Conservation (phyloP, 2,329 filamentous ascomycete species). For the Acrodontium crateriforme region DNA sequence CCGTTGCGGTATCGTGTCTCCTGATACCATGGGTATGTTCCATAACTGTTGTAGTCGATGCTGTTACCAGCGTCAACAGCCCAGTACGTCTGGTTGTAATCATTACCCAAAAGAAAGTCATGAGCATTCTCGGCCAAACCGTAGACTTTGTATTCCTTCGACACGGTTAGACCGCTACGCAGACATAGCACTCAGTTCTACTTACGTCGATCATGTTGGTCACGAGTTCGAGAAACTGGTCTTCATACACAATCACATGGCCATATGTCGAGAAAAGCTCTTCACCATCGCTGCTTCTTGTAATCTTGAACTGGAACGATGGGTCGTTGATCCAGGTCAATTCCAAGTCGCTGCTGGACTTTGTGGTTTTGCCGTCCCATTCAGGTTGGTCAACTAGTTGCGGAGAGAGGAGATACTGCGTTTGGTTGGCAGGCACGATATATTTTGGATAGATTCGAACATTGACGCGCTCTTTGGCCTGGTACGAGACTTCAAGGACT, state of each 20-base stretch:
- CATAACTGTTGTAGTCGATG: constrained; percentile 2
- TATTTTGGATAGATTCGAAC: constrained; percentile 17
- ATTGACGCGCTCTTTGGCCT: constrained; percentile 13
- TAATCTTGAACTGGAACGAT: constrained; percentile 18
- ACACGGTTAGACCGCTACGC: too few species aligned
- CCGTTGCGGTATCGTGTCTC: constrained; percentile 18
- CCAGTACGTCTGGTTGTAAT: constrained; percentile 21
- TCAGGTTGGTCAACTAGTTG: constrained; percentile 8
- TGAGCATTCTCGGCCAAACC: constrained; percentile 20
- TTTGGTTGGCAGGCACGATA: constrained; percentile 11
- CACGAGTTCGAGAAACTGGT: constrained; percentile 20
- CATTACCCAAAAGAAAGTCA: constrained; percentile 17
- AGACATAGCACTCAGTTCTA: too few species aligned
- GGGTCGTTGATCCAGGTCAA: constrained; percentile 18
- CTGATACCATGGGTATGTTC: constrained; percentile 18
- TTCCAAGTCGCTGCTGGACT: constrained; percentile 13
- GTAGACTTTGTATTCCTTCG: constrained; percentile 22
- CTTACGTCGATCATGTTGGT: constrained; percentile 15
- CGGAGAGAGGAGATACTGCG: constrained; percentile 12
- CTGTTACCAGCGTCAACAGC: neutral
- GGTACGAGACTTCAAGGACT: constrained; percentile 14
- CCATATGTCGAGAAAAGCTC: constrained; percentile 20
- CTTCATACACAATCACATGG: constrained; percentile 17
- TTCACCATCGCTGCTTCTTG: constrained; percentile 13
- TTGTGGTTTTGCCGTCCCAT: constrained; percentile 27